Evolutionary conservation across 306 rosid species (phyloP), one percentile per base, ranked within the genome.

Genomic region (Dalbergia oliveri): DNA sequence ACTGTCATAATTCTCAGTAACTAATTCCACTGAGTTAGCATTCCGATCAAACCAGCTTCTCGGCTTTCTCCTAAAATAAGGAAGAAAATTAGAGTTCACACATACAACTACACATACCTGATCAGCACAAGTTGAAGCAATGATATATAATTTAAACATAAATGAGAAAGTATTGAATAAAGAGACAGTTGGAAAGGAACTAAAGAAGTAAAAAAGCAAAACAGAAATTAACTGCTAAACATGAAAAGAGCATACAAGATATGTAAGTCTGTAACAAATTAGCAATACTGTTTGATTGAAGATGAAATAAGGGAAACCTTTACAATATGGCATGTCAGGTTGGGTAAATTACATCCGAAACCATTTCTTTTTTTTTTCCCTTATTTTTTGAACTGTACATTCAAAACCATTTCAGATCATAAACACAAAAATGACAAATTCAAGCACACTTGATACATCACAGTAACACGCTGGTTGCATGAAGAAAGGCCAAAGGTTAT

Each of bases 31-130:
- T 18, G 88, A 87, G 69, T 86, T 89, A 39, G 98, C 97, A 91
- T 89, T 93, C 82, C 90, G 84, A 79, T 93, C 97, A 71, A 90
- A 79, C 99, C 99, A 95, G 84, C 50, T 91, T 95, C 62, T 83
- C 84, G 11, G 91, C 92, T 77, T 86, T 93, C 72, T 81, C 99
- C 99, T 95, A 70, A 18, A 84, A 81, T 56, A 45, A 50, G 13
- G 66, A 67, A 61, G 45, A 67, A 62, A 31, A 59, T 53, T 23
- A 50, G 54, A 66, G 50, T 79, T 79, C 41, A 53, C 35, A 50
- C 33, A 53, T 45, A 69, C 13, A 66, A 76, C 15, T 39, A 35
- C 57, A 67, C 68, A 76, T 53, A 19, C 11, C 16, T 7, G 44
- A 59, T 44, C 23, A 79, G 47, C 64, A 75, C 53, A 49, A 43